Conservation (phyloP, 495 filamentous ascomycete genomes). For the Daldinia concentrica region DNA sequence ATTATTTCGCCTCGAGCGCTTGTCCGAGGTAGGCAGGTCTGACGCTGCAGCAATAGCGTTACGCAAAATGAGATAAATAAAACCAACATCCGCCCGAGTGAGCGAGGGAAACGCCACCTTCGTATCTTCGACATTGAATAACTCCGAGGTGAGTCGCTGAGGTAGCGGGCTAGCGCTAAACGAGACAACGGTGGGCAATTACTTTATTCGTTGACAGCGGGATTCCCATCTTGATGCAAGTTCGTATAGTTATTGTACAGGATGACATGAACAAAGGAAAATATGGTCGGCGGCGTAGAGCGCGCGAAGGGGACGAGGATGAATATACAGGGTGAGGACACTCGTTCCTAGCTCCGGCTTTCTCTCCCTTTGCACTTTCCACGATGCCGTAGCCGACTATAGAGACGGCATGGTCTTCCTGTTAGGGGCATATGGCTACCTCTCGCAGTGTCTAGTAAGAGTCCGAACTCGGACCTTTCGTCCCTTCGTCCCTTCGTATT, state of each 20-base stretch:
- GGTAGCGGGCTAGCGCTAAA: not conserved
- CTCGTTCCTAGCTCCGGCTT: slow-evolving; percentile 22
- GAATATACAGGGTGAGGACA: slow-evolving; percentile 37
- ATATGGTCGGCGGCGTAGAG: slow-evolving; percentile 17
- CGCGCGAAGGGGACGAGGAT: slow-evolving; percentile 16
- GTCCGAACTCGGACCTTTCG: slow-evolving; percentile 29
- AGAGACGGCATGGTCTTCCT: slow-evolving; percentile 14
- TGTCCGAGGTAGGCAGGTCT: slow-evolving; percentile 4
- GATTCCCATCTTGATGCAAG: slow-evolving; percentile 37
- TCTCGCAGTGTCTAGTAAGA: slow-evolving; percentile 20
- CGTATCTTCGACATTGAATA: not conserved
- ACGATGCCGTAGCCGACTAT: slow-evolving; percentile 22
- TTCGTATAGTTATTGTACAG: slow-evolving; percentile 43
- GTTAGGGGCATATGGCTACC: slow-evolving; percentile 15
- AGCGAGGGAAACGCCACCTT: not conserved
- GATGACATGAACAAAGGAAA: slow-evolving; percentile 33
- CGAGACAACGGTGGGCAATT: slow-evolving; percentile 28
- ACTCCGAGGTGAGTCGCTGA: not conserved
- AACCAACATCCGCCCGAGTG: slow-evolving; percentile 7
- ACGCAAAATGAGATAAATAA: not conserved
- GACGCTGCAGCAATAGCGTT: slow-evolving; percentile 1
- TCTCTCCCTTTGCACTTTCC: slow-evolving; percentile 24
- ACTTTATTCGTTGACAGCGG: slow-evolving; percentile 38
- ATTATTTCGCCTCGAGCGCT: not conserved
- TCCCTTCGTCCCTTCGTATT: slow-evolving; percentile 35